phyloP scores from a whole-genome alignment of 306 rosid genomes.

The Hippophae gyantsensis region DNA sequence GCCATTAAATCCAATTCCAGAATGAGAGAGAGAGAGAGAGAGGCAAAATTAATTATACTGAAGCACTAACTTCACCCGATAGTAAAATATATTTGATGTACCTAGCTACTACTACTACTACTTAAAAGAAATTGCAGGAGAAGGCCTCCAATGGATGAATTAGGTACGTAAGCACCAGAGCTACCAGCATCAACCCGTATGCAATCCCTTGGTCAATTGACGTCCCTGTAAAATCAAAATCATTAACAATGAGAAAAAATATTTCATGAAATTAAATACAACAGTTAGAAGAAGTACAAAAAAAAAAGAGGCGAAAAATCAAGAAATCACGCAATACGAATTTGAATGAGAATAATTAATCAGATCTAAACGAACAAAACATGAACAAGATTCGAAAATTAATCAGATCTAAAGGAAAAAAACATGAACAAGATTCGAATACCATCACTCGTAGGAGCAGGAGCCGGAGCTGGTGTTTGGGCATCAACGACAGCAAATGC shows the following conservation, averaged over 20 bases:
- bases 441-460: conserved; percentile 74
- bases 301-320: not conserved
- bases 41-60: too few species aligned
- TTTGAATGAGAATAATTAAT: not conserved
- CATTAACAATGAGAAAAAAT: not conserved
- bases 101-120: not conserved
- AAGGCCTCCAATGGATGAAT: conserved; percentile 65
- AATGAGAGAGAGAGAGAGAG: too few species aligned
- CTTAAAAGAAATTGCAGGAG: conserved; percentile 29
- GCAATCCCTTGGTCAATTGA: conserved; percentile 83
- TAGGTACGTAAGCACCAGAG: conserved; percentile 70
- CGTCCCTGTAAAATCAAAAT: conserved; percentile 31
- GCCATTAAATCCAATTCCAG: too few species aligned
- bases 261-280: not conserved
- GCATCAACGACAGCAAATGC: conserved; percentile 34
- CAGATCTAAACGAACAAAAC: not conserved
- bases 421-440: not conserved
- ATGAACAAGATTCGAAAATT: not conserved
- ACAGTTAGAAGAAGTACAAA: not conserved
- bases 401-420: not conserved
- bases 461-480: conserved; percentile 34
- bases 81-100: not conserved
- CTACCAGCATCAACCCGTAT: conserved; percentile 64
- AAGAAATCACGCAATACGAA: not conserved
- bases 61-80: not conserved